Evolutionary conservation across 305 asterid species (phyloP).

Genomic region (Andrographis paniculata): DNA sequence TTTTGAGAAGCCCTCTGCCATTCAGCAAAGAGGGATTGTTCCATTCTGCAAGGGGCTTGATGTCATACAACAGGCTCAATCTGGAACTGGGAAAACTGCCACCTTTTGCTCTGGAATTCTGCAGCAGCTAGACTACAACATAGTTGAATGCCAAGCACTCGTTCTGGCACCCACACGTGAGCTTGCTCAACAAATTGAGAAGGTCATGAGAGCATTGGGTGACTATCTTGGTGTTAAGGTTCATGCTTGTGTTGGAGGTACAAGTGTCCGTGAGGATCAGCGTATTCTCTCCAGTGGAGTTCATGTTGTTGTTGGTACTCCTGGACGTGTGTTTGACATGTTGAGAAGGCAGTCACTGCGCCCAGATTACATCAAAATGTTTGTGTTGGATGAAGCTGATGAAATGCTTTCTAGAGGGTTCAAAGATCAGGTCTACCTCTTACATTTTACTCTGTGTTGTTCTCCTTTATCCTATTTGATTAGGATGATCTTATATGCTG

Average conservation of each 20-base stretch:
- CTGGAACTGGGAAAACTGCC: constrained; percentile 91
- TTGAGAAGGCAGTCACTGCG: constrained; percentile 84
- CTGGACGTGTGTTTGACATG: constrained; percentile 50
- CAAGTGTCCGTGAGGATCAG: constrained; percentile 90
- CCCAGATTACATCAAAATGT: constrained; percentile 81
- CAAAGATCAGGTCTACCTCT: constrained; percentile 66
- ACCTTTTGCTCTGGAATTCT: constrained; percentile 93
- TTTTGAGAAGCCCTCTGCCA: constrained; percentile 97
- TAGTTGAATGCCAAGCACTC: constrained; percentile 85
- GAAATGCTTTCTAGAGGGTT: constrained; percentile 96
- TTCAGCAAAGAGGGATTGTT: constrained; percentile 94
- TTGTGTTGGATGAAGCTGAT: constrained; percentile 88
- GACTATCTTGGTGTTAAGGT: constrained; percentile 92
- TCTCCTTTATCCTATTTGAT: not conserved
- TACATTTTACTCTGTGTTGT: not conserved
- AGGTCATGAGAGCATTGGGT: constrained; percentile 91
- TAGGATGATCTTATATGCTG: not conserved
- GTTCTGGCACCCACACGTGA: constrained; percentile 97
- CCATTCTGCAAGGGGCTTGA: constrained; percentile 92
- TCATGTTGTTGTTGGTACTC: constrained; percentile 91
- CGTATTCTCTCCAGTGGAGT: constrained; percentile 83
- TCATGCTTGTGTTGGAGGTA: constrained; percentile 95
- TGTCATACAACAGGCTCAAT: constrained; percentile 90
- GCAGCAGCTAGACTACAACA: constrained; percentile 76
- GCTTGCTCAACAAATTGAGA: constrained; percentile 93